Evolutionary conservation across 257 asterid species (phyloP).

Genomic region (Linderniella brevidens): DNA sequence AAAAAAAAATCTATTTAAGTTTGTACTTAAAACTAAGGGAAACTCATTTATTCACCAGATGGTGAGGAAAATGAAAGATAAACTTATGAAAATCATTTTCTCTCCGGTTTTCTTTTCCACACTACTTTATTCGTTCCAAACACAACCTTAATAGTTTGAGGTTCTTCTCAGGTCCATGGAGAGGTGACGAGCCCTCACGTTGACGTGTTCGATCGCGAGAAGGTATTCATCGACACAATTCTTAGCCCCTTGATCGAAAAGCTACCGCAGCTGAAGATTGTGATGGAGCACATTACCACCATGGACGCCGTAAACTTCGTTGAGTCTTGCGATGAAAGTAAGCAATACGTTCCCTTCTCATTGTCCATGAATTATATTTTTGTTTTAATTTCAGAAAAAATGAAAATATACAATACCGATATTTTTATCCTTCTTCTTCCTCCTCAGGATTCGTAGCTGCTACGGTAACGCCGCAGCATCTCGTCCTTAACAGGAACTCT

Average conservation of each 20-base stretch:
- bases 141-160: slow-evolving; percentile 2
- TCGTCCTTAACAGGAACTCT: slow-evolving; percentile 78
- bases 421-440: slow-evolving; percentile 1
- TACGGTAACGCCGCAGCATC: slow-evolving; percentile 96
- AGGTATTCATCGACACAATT: slow-evolving; percentile 66
- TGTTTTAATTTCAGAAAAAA: not conserved
- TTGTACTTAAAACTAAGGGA: too few species aligned
- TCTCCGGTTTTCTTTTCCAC: too few species aligned
- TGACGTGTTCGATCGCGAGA: slow-evolving; percentile 89
- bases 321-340: slow-evolving; percentile 66
- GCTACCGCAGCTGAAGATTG: slow-evolving; percentile 66
- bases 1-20: too few species aligned
- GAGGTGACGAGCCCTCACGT: slow-evolving; percentile 75
- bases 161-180: slow-evolving; percentile 67
- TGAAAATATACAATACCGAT: not conserved
- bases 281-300: slow-evolving; percentile 95
- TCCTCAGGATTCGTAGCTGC: slow-evolving; percentile 75
- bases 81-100: too few species aligned
- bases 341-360: slow-evolving; percentile 4
- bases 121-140: slow-evolving; percentile 4
- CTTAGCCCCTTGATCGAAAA: slow-evolving; percentile 53
- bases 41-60: too few species aligned
- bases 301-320: slow-evolving; percentile 74
- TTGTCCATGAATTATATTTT: not conserved
- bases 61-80: too few species aligned